Evolutionary conservation across 169 alveolate species (phyloP).

Genomic region (Eimeria praecox): DNA sequence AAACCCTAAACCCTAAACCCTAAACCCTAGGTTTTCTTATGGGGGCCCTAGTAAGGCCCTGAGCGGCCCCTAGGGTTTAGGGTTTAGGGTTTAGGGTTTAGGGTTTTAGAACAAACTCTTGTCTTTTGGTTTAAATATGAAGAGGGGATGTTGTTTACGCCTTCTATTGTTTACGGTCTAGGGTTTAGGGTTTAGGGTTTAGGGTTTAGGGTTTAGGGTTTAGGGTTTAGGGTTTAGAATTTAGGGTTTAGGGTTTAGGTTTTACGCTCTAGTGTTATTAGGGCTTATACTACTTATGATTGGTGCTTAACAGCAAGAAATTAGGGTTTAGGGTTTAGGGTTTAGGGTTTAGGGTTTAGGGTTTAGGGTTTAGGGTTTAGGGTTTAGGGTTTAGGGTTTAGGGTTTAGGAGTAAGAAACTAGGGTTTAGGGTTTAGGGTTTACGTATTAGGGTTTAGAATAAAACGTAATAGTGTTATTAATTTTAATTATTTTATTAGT

Average conservation of each 20-base stretch:
- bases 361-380: neutral
- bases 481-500: too few relatives aligned
- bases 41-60: neutral
- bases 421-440: too few relatives aligned
- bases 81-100: constrained; percentile 45
- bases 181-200: constrained; percentile 19
- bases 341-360: neutral
- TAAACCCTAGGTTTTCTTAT: neutral
- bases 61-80: constrained; percentile 61
- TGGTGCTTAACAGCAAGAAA: too few relatives aligned
- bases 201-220: neutral
- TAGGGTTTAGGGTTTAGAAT: too few relatives aligned
- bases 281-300: too few relatives aligned
- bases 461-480: too few relatives aligned
- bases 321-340: neutral
- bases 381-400: too few relatives aligned
- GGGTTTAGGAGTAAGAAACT: too few relatives aligned
- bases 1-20: neutral
- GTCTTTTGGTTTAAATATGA: neutral
- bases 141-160: neutral
- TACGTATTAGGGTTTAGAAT: too few relatives aligned
- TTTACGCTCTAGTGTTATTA: neutral
- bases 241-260: neutral
- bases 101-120: neutral
- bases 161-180: constrained; percentile 5